Percentiles rank a stretch among this genome's conserved stretches.
phyloP scores from a whole-genome alignment of 179 eudicot species.

The Beta lomatogona region DNA sequence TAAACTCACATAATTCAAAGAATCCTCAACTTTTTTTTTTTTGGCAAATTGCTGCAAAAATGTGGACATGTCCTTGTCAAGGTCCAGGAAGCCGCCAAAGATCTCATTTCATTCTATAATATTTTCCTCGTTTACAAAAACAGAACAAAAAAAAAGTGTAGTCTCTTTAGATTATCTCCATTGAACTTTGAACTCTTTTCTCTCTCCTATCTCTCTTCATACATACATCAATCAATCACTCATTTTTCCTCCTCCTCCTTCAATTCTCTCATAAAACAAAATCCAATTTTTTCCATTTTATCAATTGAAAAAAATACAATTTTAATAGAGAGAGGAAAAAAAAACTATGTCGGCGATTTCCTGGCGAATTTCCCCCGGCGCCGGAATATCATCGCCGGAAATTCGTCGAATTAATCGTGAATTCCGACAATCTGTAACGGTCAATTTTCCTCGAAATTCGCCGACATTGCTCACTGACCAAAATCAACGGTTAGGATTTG shows the following conservation, averaged over 20 bases:
- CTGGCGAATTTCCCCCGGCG: conserved; percentile 41
- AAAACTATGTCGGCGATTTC: conserved; percentile 24
- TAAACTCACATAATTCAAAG: too few relatives aligned
- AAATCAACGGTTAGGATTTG: background rate
- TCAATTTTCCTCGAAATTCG: conserved; percentile 20
- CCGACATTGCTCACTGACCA: conserved; percentile 19
- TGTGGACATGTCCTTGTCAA: background rate
- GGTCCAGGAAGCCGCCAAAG: conserved; percentile 15
- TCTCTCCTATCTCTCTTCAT: background rate
- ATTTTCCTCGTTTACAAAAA: background rate
- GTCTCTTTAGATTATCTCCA: conserved; percentile 25
- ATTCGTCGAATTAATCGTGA: background rate
- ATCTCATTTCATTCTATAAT: background rate
- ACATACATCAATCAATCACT: background rate
- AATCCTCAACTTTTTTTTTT: too few relatives aligned
- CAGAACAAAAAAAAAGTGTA: too few relatives aligned
- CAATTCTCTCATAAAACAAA: conserved; percentile 6
- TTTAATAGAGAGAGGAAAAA: background rate
- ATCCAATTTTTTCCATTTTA: background rate
- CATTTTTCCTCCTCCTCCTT: background rate
- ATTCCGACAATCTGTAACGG: conserved; percentile 1
- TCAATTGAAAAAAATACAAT: background rate
- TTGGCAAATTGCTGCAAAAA: too few relatives aligned
- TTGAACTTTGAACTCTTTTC: conserved; percentile 7
- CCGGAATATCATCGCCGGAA: conserved; percentile 22